Evolutionary conservation across 176 grass and related monocot species (phyloP), one percentile per base, ranked within the genome.

Genomic region (Raddia distichophylla): DNA sequence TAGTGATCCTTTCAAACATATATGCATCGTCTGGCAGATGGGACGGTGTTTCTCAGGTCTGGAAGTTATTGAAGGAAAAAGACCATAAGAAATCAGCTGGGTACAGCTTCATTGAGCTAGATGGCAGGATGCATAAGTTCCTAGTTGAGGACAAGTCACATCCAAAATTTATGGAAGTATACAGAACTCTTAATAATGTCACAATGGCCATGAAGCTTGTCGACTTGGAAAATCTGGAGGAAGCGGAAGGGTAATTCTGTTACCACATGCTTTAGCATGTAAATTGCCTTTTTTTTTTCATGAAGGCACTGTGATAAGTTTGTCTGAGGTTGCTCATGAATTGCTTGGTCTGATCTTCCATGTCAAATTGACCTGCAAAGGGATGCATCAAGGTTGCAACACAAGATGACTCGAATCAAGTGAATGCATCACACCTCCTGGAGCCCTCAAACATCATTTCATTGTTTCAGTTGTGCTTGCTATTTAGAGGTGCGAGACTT

Each of bases 11-110:
- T 57, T 89, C 92, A 49, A 91, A 94, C 55, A 83, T 94, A 89
- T 91, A 94, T 5, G 87, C 89, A 0, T 91, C 78, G n/a, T 73
- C 59, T 74, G 86, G 92, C 12, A 91, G 67, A 49, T 94, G 92
- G 89, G 82, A 85, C 0, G 71, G 80, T 83, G 92, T 94, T 76
- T 81, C 89, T 49, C 50, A 34, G n/a, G 69, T 91, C 17, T 87
- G 92, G 92, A 94, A 83, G 70, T 55, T 89, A 64, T 75, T 91
- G 69, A 94, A 83, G 87, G 74, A 84, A 50, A 94, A 89, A 35
- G 87, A 83, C 64, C 84, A 94, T 63, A 94, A 80, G 74, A 94
- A 94, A 77, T 90, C 92, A 73, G 89, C 89, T 77, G 92, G 92
- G 49, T 89, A 80, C 67, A 94, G 92, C 53, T 85, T 91, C 56